Base-by-base conservation (phyloP, 176 grass and related monocot genomes). In the Aegilops bicornis region DNA sequence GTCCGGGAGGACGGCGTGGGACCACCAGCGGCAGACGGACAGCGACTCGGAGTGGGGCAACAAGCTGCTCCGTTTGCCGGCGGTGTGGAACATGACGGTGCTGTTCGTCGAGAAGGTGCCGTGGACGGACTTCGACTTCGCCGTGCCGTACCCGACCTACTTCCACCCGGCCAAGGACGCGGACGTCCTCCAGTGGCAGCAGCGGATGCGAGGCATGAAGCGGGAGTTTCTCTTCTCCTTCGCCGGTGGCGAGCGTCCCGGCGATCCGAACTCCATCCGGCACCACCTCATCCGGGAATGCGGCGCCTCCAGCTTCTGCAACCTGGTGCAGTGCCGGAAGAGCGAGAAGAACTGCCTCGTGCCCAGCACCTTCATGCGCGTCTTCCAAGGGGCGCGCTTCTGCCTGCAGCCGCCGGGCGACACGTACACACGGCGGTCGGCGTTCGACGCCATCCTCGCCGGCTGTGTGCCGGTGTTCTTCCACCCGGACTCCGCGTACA, bases 401-500 rank as follows among this genome's bases (percentile, higher is more conserved):
- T 98, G 92, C 78, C 81, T 98, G 69, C 93, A 98, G 61, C 95
- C 95, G 7, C 66, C 78, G 65, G 92, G 95, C 2, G 90, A 95
- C 75, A 87, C 90, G 25, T 83, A 70, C 47, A 97, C 95, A 7
- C 89, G 95, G 5, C 85, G 86, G 35, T 97, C 95, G 6, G 81
- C 89, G 47, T 97, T 97, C 62, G 92, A 97, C 82, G 93, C 95
- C 30, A 92, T 97, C 78, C 67, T 96, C 16, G 87, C 92, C 1
- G 92, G 92, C 35, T 97, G 95, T 82, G 86, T 97, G 69, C 95
- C 95, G 2, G 92, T 97, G 7, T 97, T 97, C 84, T 97, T 97
- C 79, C 87, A 91, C 69, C 74, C 37, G 19, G 63, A 62, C 22
- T 92, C 95, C 2, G 90, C 92, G 5, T 86, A 92, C 74, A 76